phyloP scores from a whole-genome alignment of 805 yeast genomes.

The Saturnispora saitoi region DNA sequence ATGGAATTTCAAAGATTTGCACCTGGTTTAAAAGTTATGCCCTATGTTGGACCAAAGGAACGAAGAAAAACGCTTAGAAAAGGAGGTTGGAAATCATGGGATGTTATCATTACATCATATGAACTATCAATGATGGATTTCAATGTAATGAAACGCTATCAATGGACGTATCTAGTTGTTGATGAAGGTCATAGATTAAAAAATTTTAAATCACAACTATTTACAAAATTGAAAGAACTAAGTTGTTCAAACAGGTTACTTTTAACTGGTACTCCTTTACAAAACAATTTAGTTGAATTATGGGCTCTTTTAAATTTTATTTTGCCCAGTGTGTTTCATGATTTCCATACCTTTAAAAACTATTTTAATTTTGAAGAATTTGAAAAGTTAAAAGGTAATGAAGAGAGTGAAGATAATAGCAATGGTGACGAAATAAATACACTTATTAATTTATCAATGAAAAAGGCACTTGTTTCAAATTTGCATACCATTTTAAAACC shows the following conservation, averaged over 20 bases:
- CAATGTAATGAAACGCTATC: conserved; percentile 37
- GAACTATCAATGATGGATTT: conserved; percentile 72
- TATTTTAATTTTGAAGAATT: conserved; percentile 84
- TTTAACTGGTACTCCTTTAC: conserved; percentile 94
- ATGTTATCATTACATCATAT: conserved; percentile 72
- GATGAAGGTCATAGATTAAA: conserved; percentile 95
- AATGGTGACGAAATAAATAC: conserved; percentile 36
- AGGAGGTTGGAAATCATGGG: conserved; percentile 21
- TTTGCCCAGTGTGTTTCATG: conserved; percentile 87
- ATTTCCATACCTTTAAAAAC: conserved; percentile 77
- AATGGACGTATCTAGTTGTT: conserved; percentile 81
- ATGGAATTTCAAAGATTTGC: conserved; percentile 66
- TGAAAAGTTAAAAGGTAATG: conserved; percentile 27
- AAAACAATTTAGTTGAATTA: conserved; percentile 79
- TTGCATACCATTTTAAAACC: conserved; percentile 86
- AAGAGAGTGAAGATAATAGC: conserved; percentile 11
- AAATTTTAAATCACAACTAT: conserved; percentile 69
- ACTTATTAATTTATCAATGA: conserved; percentile 48
- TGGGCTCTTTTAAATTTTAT: conserved; percentile 91
- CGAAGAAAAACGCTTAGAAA: conserved; percentile 41
- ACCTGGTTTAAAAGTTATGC: conserved; percentile 53
- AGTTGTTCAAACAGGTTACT: conserved; percentile 64
- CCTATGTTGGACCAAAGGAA: conserved; percentile 56
- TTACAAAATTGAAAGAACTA: conserved; percentile 60
- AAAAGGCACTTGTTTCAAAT: conserved; percentile 58